Evolutionary conservation across 2,329 filamentous ascomycete species (phyloP).

Genomic region (Trichoderma endophyticum): DNA sequence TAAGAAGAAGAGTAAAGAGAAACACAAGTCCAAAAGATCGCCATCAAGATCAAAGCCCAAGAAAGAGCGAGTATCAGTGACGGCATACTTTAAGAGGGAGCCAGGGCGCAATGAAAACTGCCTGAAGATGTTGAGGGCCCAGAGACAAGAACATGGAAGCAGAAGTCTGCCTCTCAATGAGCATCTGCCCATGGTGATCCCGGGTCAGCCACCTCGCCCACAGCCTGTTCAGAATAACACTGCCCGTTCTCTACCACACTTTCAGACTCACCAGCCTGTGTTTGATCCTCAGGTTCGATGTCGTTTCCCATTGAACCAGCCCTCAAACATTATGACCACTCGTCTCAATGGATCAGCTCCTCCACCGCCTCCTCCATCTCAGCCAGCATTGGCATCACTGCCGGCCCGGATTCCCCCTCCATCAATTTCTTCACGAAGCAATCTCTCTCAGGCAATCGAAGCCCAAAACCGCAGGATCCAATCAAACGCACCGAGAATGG

Average conservation of each 20-base stretch:
- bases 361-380: not conserved
- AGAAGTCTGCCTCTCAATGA: not conserved
- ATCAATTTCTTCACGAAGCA: not conserved
- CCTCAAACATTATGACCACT: not conserved
- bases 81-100: conserved; percentile 44
- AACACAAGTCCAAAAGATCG: not conserved
- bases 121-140: conserved; percentile 28
- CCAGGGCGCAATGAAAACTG: conserved; percentile 34
- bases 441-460: not conserved
- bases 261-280: not conserved
- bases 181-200: not conserved
- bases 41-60: conserved; percentile 28
- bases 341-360: not conserved
- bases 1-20: conserved; percentile 9
- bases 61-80: conserved; percentile 40
- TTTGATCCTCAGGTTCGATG: not conserved
- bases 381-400: not conserved
- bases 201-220: not conserved
- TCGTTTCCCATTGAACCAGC: not conserved
- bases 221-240: not conserved
- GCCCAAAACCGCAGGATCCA: not conserved
- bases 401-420: not conserved
- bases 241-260: not conserved
- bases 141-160: not conserved
- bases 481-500: not conserved